Base-by-base conservation (phyloP, 345 rosid genomes). In the Boechera retrofracta region DNA sequence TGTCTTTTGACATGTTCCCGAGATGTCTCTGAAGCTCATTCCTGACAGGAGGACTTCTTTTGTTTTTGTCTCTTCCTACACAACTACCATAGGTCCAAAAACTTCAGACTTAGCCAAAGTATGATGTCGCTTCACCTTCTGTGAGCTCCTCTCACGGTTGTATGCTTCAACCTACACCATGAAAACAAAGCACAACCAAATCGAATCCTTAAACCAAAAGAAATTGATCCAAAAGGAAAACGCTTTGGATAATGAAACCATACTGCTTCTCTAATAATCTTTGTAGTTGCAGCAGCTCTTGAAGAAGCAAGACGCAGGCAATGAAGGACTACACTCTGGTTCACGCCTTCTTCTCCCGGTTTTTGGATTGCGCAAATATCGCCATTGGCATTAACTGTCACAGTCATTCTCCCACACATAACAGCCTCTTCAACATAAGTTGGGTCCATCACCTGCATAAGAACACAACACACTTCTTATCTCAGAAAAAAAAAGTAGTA, bases 321-420 rank as follows among this genome's bases (percentile, higher is more conserved):
- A 39, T 80, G 83, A 70, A 80, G 76, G 63, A 80, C 64, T 13
- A 70, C 73, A 42, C 73, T 80, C 28, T 75, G 83, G 45, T 32
- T 57, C 70, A 80, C 64, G 7, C 77, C 80, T 75, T 75, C 77
- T 75, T 70, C 83, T 58, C 83, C 83, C 0, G 79, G 79, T 70
- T 80, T 80, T 26, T 80, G 77, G 10, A 79, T 79, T 5, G 99
- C 89, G 71, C 99, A 95, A 56, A 95, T 84, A 76, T 91, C 97
- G 51, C 99, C 98, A 81, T 88, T 88, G 52, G 94, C 89, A 78
- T 91, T 91, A 59, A 88, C 89, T 42, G 94, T 92, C 75, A 87
- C 86, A 54, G 97, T 95, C 97, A 92, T 89, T 80, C 90, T 85
- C 69, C 92, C 98, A 31, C 84, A 83, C 94, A 89, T 86, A 63